Percentiles rank a stretch among this genome's conserved stretches.
Conservation (phyloP, 768 basidiomycete species). For the Termitomyces sp. region DNA sequence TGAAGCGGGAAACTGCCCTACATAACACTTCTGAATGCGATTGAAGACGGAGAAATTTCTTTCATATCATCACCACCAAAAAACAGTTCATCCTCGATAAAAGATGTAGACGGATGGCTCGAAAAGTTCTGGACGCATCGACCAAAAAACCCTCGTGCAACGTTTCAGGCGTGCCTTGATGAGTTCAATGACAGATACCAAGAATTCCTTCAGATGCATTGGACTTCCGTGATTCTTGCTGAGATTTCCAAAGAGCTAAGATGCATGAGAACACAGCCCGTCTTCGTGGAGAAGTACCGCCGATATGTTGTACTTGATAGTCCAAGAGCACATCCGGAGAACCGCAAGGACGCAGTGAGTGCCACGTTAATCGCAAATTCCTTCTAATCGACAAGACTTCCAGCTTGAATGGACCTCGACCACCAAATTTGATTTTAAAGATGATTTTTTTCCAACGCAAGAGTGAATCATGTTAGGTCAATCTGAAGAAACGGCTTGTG, state of each 20-base stretch:
- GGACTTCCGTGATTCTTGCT: constrained; percentile 34
- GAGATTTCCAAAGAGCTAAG: constrained; percentile 46
- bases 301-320: constrained; percentile 59
- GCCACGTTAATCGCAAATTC: not conserved
- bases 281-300: constrained; percentile 54
- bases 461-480: not conserved
- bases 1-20: constrained; percentile 36
- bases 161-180: constrained; percentile 38
- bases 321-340: constrained; percentile 22
- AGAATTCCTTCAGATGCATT: constrained; percentile 28
- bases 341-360: constrained; percentile 43
- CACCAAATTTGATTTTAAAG: constrained; percentile 49
- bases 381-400: not conserved
- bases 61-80: constrained; percentile 42
- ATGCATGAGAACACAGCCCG: constrained; percentile 56
- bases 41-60: constrained; percentile 54
- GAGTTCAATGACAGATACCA: constrained; percentile 33
- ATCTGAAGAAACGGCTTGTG: not conserved
- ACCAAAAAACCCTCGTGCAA: constrained; percentile 29
- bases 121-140: constrained; percentile 23
- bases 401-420: constrained; percentile 56
- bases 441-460: constrained; percentile 39
- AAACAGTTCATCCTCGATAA: constrained; percentile 16
- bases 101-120: constrained; percentile 33
- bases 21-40: constrained; percentile 37